phyloP scores from a whole-genome alignment of 2,329 filamentous ascomycete species.

The Talaromyces sp. region DNA sequence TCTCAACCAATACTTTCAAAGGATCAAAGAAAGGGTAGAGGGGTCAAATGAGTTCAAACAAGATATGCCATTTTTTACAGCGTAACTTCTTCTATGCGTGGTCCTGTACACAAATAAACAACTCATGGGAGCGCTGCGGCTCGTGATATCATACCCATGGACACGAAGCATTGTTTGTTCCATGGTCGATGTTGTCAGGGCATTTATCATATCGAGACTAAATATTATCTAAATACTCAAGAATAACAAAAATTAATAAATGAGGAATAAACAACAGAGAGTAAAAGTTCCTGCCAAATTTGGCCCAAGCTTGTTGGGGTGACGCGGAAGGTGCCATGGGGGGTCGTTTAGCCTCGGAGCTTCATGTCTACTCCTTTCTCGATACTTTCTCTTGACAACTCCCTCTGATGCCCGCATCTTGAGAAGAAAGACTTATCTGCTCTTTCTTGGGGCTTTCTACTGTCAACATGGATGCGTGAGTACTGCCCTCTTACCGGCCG shows the following conservation, averaged over 20 bases:
- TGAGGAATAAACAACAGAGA: not conserved
- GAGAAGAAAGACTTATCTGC: not conserved
- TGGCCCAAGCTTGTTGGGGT: not conserved
- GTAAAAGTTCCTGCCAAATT: not conserved
- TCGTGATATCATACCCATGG: not conserved
- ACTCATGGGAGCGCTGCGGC: not conserved
- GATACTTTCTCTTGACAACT: not conserved
- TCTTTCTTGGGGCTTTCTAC: not conserved
- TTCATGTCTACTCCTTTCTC: not conserved
- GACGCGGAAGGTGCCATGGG: not conserved
- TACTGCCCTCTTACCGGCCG: not conserved
- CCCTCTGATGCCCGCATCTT: not conserved
- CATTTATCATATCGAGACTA: not conserved
- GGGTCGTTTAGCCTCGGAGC: not conserved
- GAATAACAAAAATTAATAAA: no score
- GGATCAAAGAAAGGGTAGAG: not conserved
- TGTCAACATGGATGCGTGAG: conserved; percentile 27
- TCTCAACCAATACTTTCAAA: not conserved
- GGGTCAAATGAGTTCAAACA: not conserved
- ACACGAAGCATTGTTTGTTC: not conserved
- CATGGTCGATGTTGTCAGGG: not conserved
- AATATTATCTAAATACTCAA: not conserved
- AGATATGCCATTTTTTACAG: not conserved
- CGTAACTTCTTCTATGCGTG: not conserved
- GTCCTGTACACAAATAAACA: not conserved